Evolutionary conservation across 306 rosid genomes (phyloP).

Genomic region (Acacia confusa): DNA sequence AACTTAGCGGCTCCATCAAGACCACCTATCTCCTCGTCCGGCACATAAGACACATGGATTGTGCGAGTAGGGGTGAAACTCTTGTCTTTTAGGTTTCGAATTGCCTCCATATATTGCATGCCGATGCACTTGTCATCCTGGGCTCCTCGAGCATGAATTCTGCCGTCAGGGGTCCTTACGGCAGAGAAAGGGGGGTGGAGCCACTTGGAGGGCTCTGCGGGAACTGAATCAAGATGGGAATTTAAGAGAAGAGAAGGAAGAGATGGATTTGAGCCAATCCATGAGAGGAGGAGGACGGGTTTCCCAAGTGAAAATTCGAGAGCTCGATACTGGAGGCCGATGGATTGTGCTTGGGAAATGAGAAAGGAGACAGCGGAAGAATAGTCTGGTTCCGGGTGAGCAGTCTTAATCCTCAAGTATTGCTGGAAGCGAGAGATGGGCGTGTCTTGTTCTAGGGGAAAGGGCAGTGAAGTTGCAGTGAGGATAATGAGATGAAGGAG

Average conservation of each 20-base stretch:
- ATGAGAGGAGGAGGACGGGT: conserved; percentile 77
- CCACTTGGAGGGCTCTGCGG: conserved; percentile 89
- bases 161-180: conserved; percentile 50
- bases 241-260: conserved; percentile 83
- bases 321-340: conserved; percentile 47
- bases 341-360: conserved; percentile 46
- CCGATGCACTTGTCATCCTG: conserved; percentile 91
- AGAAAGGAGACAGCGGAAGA: conserved; percentile 73
- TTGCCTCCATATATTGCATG: conserved; percentile 83
- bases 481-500: background rate
- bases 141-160: conserved; percentile 83
- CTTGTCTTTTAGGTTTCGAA: conserved; percentile 48
- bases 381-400: conserved; percentile 85
- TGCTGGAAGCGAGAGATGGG: conserved; percentile 78
- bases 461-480: background rate
- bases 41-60: conserved; percentile 71
- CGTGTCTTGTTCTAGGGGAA: conserved; percentile 28
- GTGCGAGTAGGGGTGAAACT: conserved; percentile 56
- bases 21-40: conserved; percentile 94
- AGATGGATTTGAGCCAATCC: conserved; percentile 73
- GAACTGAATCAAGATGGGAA: conserved; percentile 94
- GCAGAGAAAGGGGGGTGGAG: conserved; percentile 85
- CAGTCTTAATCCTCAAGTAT: conserved; percentile 80
- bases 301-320: conserved; percentile 56
- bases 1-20: conserved; percentile 54